phyloP scores from a whole-genome alignment of 495 filamentous ascomycete species.

The Neurospora sp. region DNA sequence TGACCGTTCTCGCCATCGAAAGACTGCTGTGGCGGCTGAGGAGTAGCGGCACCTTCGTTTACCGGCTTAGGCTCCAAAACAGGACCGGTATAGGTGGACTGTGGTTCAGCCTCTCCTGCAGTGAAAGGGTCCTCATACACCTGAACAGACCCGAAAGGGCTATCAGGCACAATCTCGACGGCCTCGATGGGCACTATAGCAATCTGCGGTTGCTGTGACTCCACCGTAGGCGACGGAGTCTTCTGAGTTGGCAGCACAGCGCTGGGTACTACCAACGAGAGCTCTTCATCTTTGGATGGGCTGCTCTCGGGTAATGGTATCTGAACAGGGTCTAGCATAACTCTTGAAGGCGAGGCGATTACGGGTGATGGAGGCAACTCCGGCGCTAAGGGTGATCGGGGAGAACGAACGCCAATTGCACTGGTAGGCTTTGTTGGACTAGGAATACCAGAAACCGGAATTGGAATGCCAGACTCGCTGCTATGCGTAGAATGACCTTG shows the following conservation, averaged over 20 bases:
- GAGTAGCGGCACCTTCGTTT: slow-evolving; percentile 41
- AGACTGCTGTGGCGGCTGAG: slow-evolving; percentile 13
- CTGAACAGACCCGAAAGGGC: slow-evolving; percentile 33
- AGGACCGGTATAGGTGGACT: slow-evolving; percentile 28
- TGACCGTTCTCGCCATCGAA: slow-evolving; percentile 8
- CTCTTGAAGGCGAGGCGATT: slow-evolving; percentile 28
- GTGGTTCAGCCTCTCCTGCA: slow-evolving; percentile 34
- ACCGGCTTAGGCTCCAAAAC: slow-evolving; percentile 43
- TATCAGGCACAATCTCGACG: slow-evolving; percentile 14
- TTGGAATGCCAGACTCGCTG: slow-evolving; percentile 31
- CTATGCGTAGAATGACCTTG: slow-evolving; percentile 35
- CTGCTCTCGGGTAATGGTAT: slow-evolving; percentile 11
- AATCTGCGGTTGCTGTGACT: neutral
- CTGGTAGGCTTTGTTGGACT: slow-evolving; percentile 24
- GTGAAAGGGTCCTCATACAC: slow-evolving; percentile 54
- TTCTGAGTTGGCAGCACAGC: slow-evolving; percentile 8
- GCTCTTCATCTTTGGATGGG: slow-evolving; percentile 36
- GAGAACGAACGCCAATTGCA: slow-evolving; percentile 20
- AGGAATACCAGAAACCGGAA: slow-evolving; percentile 19
- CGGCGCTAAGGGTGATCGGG: slow-evolving; percentile 7
- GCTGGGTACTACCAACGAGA: slow-evolving; percentile 39
- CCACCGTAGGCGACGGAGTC: slow-evolving; percentile 6
- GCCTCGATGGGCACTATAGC: slow-evolving; percentile 7
- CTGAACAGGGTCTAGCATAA: slow-evolving; percentile 8
- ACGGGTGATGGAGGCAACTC: slow-evolving; percentile 11